A percentile compares a stretch with the other conserved stretches of the same genome.
phyloP scores from a whole-genome alignment of 441 rosid species.

The Pelargonium myrrhifolium region DNA sequence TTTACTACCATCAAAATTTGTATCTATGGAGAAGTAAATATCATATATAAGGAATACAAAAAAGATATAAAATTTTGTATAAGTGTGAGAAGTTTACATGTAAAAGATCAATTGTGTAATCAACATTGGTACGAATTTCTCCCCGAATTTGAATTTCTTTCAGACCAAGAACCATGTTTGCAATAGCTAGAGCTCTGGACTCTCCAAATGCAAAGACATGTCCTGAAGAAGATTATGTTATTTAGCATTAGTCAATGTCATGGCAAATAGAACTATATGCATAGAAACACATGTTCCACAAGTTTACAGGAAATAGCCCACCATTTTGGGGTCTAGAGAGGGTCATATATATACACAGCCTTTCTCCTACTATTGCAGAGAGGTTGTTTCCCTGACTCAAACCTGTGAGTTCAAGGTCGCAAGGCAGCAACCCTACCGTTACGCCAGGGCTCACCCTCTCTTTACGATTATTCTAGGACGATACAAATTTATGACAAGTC shows the following conservation, averaged over 20 bases:
- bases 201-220: conserved; percentile 99
- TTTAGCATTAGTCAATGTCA: conserved; percentile 18
- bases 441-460: too few species aligned
- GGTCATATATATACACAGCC: too few species aligned
- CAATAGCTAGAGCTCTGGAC: conserved; percentile 96
- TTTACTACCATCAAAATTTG: conserved; percentile 21
- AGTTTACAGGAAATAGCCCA: neutral
- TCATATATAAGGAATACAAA: neutral
- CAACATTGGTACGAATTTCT: conserved; percentile 96
- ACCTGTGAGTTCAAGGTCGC: too few species aligned
- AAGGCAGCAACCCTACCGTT: too few species aligned
- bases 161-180: conserved; percentile 99
- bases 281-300: neutral
- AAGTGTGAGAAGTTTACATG: conserved; percentile 53
- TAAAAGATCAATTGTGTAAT: conserved; percentile 92
- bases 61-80: conserved; percentile 9
- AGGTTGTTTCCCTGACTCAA: too few species aligned
- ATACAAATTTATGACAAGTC: neutral
- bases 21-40: conserved; percentile 11
- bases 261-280: conserved; percentile 10
- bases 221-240: conserved; percentile 41
- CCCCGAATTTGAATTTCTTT: conserved; percentile 99
- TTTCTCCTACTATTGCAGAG: too few species aligned
- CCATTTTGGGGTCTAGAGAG: too few species aligned
- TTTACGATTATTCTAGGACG: too few species aligned